Evolutionary conservation across 2,329 filamentous ascomycete species (phyloP).

Genomic region (Hypomyces rosellus): DNA sequence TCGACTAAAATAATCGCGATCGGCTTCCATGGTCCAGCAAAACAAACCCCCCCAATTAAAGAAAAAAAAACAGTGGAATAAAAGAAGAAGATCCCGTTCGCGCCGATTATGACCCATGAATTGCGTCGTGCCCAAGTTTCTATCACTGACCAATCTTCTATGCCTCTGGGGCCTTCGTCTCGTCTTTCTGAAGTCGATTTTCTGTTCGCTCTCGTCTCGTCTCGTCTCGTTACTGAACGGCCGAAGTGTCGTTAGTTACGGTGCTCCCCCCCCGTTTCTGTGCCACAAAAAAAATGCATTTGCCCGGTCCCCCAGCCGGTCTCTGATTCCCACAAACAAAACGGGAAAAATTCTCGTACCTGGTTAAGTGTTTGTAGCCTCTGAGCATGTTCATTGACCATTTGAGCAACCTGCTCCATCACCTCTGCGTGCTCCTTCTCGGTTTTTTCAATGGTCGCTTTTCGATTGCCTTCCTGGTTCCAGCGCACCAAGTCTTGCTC

Average conservation of each 20-base stretch:
- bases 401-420: slow-evolving; percentile 48
- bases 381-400: slow-evolving; percentile 36
- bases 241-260: slow-evolving; percentile 13
- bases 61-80: background rate
- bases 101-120: slow-evolving; percentile 7
- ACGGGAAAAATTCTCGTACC: slow-evolving; percentile 16
- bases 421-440: slow-evolving; percentile 63
- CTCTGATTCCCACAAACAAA: background rate
- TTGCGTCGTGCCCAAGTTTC: slow-evolving; percentile 8
- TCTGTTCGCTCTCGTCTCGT: slow-evolving; percentile 1
- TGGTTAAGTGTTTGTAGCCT: slow-evolving; percentile 29
- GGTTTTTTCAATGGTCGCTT: slow-evolving; percentile 66
- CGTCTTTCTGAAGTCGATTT: slow-evolving; percentile 15
- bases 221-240: slow-evolving; percentile 11
- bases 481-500: slow-evolving; percentile 68
- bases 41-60: background rate
- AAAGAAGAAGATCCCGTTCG: slow-evolving; percentile 5
- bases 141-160: slow-evolving; percentile 6
- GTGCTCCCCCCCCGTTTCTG: slow-evolving; percentile 7
- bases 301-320: background rate
- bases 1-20: slow-evolving; percentile 7
- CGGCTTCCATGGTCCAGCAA: slow-evolving; percentile 6
- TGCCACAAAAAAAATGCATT: background rate
- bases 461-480: slow-evolving; percentile 67
- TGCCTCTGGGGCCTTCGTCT: slow-evolving; percentile 8